These are phyloP conservation scores for peach (Prunus persica) DNA, from an alignment of 306 rosid species.

Conservation along the genomic window DNA sequence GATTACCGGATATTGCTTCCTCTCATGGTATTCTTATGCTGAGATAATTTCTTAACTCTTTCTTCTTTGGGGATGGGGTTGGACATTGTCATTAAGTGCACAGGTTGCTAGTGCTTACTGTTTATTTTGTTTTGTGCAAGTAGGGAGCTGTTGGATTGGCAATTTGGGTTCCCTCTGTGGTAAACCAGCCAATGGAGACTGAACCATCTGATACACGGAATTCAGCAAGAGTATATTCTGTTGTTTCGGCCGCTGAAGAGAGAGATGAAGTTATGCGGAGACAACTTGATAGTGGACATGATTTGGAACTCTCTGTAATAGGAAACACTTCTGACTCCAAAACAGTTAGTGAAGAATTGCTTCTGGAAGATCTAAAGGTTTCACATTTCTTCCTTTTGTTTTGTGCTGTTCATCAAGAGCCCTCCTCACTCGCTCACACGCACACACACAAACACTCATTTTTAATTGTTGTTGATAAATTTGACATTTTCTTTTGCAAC, in stretches of 20 bases:
- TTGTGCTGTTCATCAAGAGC: conserved; percentile 7
- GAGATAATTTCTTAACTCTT: neutral
- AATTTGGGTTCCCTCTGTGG: conserved; percentile 98
- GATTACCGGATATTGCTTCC: conserved; percentile 97
- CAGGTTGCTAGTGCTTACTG: conserved; percentile 2
- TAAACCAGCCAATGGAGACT: conserved; percentile 66
- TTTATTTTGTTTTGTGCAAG: conserved; percentile 19
- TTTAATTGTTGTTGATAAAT: neutral
- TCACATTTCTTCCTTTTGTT: conserved; percentile 15
- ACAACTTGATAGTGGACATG: conserved; percentile 36
- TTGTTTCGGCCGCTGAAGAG: conserved; percentile 54
- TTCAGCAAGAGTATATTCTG: conserved; percentile 59
- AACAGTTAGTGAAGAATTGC: conserved; percentile 53
- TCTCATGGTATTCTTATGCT: conserved; percentile 70
- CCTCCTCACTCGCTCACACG: neutral
- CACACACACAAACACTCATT: neutral
- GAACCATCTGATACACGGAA: conserved; percentile 55
- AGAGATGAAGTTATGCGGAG: conserved; percentile 48
- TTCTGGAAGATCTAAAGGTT: conserved; percentile 81
- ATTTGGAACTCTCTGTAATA: conserved; percentile 58
- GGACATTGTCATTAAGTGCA: neutral
- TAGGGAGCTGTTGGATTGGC: conserved; percentile 99
- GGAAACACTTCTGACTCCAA: conserved; percentile 49
- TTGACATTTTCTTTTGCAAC: neutral
- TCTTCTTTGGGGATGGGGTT: neutral